Conservation (phyloP, 2,329 filamentous ascomycete species). For the Colletotrichum karsti region DNA sequence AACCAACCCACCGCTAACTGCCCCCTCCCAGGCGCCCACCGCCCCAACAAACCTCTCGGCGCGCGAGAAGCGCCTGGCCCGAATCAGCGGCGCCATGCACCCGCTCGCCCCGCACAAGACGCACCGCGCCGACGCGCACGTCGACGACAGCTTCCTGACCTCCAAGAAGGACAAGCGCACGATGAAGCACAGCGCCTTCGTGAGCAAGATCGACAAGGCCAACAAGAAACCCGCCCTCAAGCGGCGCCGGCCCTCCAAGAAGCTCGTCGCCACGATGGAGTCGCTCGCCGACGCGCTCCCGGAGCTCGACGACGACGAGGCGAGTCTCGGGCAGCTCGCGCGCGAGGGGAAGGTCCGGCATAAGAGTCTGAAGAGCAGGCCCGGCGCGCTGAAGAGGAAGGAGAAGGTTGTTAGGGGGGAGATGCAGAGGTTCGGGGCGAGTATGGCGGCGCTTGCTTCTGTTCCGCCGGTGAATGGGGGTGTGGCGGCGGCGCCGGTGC, state of each 20-base stretch:
- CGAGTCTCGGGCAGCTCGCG: constrained; percentile 49
- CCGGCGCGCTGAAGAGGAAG: constrained; percentile 84
- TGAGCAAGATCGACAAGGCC: constrained; percentile 70
- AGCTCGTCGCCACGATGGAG: constrained; percentile 79
- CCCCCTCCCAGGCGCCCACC: constrained; percentile 32
- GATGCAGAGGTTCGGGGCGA: constrained; percentile 84
- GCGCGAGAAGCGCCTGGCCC: constrained; percentile 62
- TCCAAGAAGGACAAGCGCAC: constrained; percentile 85
- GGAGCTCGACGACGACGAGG: constrained; percentile 63
- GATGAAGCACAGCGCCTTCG: constrained; percentile 83
- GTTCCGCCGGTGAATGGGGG: constrained; percentile 26
- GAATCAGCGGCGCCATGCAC: constrained; percentile 57
- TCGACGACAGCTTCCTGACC: constrained; percentile 68
- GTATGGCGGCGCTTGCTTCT: constrained; percentile 76
- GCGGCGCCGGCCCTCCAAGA: constrained; percentile 76
- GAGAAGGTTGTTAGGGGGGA: constrained; percentile 82
- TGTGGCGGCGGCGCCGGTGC: constrained; percentile 10
- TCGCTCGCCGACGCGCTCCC: constrained; percentile 84
- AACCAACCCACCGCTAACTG: neutral
- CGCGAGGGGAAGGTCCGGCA: constrained; percentile 72
- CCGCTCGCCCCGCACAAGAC: constrained; percentile 60
- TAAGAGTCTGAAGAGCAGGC: constrained; percentile 77
- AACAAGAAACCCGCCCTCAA: constrained; percentile 61
- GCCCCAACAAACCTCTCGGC: constrained; percentile 63
- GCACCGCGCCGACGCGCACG: constrained; percentile 59